These are phyloP conservation scores for Fusarium metavorans DNA, from an alignment of 2,329 filamentous ascomycete genomes.

Conservation along the genomic window DNA sequence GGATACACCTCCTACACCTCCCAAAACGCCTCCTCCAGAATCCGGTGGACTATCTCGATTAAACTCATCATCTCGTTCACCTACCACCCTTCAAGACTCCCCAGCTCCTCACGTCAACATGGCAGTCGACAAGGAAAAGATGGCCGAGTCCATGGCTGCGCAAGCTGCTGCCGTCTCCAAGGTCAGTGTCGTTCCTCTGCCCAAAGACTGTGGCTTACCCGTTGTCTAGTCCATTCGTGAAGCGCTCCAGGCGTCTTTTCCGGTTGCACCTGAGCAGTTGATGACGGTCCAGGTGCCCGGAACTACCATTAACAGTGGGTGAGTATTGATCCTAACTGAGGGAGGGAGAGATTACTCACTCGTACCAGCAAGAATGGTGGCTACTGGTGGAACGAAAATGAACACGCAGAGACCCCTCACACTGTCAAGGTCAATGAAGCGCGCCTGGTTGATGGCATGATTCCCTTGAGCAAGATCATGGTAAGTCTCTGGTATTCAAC, in stretches of 20 bases:
- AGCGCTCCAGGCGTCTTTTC: background rate
- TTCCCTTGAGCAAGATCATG: background rate
- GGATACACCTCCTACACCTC: background rate
- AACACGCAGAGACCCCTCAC: background rate
- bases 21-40: background rate
- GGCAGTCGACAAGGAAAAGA: background rate
- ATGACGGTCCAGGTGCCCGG: background rate
- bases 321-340: background rate
- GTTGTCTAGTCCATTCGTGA: background rate
- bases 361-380: background rate
- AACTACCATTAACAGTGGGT: background rate
- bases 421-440: conserved; percentile 1
- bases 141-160: background rate
- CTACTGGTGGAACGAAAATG: background rate
- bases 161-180: background rate
- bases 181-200: background rate
- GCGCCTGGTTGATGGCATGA: conserved; percentile 2
- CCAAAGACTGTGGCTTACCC: background rate
- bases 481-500: background rate
- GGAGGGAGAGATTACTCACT: background rate
- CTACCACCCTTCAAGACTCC: background rate
- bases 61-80: background rate
- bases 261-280: background rate
- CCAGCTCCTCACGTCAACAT: background rate
- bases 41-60: background rate